These are phyloP conservation scores for Hypoxylon subgilvum DNA, from an alignment of 495 filamentous ascomycete species.

Conservation along the genomic window DNA sequence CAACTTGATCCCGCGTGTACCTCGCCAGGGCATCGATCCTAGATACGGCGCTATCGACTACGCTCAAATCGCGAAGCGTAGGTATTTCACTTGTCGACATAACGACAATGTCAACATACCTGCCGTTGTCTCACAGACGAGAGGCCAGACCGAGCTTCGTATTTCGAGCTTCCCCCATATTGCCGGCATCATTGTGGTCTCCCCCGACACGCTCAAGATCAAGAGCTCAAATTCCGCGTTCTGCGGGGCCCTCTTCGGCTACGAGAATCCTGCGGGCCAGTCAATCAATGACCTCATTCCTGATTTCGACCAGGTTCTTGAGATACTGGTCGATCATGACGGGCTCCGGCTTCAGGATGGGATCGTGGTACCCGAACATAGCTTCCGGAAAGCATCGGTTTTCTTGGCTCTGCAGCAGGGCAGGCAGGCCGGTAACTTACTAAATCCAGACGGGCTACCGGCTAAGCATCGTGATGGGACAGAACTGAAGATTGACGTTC, in stretches of 20 bases:
- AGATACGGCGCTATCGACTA: conserved; percentile 73
- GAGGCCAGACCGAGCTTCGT: conserved; percentile 68
- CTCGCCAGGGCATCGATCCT: conserved; percentile 69
- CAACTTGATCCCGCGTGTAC: conserved; percentile 78
- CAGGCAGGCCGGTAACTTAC: conserved; percentile 75
- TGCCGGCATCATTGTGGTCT: conserved; percentile 91
- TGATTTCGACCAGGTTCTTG: conserved; percentile 80
- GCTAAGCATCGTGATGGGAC: conserved; percentile 89
- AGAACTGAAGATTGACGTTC: conserved; percentile 89
- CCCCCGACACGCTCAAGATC: conserved; percentile 74
- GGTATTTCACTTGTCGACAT: conserved; percentile 82
- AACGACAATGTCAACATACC: conserved; percentile 77
- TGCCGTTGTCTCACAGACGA: conserved; percentile 70
- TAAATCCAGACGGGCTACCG: conserved; percentile 78
- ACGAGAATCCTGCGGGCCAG: conserved; percentile 79
- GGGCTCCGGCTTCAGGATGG: conserved; percentile 82
- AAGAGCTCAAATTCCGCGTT: conserved; percentile 95
- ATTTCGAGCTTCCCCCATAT: conserved; percentile 96
- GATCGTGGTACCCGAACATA: conserved; percentile 96
- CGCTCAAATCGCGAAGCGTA: conserved; percentile 68
- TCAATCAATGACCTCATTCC: conserved; percentile 82
- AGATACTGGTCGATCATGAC: conserved; percentile 84
- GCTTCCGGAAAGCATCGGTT: conserved; percentile 86
- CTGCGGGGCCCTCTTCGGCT: conserved; percentile 87
- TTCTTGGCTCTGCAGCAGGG: conserved; percentile 79